These are phyloP conservation scores for Gorgonomyces haynaldii DNA, from an alignment of 192 early-diverging fungal genomes.

Conservation along the genomic window DNA sequence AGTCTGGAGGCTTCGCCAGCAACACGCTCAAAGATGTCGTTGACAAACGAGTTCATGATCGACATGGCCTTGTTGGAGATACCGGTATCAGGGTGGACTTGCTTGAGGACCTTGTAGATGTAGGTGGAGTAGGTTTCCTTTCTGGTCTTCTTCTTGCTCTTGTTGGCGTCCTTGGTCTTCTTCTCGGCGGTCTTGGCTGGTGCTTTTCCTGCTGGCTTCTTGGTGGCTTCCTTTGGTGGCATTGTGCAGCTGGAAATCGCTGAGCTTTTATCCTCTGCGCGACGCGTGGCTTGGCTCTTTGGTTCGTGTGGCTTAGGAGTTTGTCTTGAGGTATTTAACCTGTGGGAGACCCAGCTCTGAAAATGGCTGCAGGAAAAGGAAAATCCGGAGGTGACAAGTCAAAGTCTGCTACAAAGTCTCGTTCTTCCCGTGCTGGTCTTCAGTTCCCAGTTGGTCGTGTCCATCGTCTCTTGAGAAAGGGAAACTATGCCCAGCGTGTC, in stretches of 20 bases:
- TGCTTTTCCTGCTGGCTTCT: constrained; percentile 43
- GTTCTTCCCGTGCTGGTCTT: constrained; percentile 83
- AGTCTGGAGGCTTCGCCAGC: constrained; percentile 57
- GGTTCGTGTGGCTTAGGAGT: not conserved
- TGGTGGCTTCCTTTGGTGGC: constrained; percentile 35
- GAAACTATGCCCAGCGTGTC: constrained; percentile 88
- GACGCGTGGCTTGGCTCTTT: not conserved
- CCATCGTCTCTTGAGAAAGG: constrained; percentile 86
- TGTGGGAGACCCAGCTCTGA: not conserved
- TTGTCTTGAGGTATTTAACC: not conserved
- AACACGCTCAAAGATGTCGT: constrained; percentile 95
- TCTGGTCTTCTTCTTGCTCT: constrained; percentile 49
- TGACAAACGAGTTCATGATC: constrained; percentile 92
- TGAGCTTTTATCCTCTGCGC: not conserved
- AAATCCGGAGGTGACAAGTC: constrained; percentile 28
- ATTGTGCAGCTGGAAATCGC: constrained; percentile 11
- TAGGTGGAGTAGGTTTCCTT: constrained; percentile 89
- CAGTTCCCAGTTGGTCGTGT: constrained; percentile 97
- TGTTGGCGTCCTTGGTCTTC: constrained; percentile 47
- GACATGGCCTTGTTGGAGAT: constrained; percentile 98
- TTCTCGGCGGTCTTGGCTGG: constrained; percentile 65
- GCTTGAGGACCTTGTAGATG: constrained; percentile 96
- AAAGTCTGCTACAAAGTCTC: constrained; percentile 43
- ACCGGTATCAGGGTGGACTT: constrained; percentile 93
- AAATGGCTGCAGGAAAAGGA: constrained; percentile 34